A percentile compares a stretch with the other conserved stretches of the same genome.
These are phyloP conservation scores for Boletus vinaceobasis DNA, from an alignment of 768 basidiomycete genomes.

Conservation along the genomic window DNA sequence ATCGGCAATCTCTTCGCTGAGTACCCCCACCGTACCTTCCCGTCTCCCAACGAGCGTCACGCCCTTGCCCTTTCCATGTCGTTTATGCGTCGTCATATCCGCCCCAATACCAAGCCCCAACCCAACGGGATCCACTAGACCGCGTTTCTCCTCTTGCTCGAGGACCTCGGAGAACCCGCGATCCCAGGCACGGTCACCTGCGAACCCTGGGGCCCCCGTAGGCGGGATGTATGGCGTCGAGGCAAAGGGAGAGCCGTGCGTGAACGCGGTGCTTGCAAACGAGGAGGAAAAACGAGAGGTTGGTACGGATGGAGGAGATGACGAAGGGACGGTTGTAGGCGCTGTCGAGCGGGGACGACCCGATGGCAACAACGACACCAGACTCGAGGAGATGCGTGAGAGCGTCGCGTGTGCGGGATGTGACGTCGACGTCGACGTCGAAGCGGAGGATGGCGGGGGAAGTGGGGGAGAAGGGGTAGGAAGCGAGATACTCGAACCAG, in stretches of 20 bases:
- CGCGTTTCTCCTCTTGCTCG: conserved; percentile 37
- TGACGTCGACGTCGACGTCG: background rate
- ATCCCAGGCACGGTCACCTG: conserved; percentile 66
- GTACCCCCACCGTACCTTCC: conserved; percentile 49
- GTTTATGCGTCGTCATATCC: conserved; percentile 17
- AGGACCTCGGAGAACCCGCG: conserved; percentile 55
- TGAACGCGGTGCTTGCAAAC: conserved; percentile 17
- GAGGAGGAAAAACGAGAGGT: conserved; percentile 16
- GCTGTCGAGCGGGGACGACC: conserved; percentile 12
- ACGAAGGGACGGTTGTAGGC: background rate
- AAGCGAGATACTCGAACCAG: conserved; percentile 15
- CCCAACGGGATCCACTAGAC: conserved; percentile 37
- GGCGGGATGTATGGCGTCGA: conserved; percentile 44
- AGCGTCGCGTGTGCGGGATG: conserved; percentile 37
- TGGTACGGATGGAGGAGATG: conserved; percentile 10
- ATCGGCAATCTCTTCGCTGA: conserved; percentile 54
- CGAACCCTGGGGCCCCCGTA: conserved; percentile 75
- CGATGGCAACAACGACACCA: conserved; percentile 47
- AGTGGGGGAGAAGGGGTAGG: conserved; percentile 4
- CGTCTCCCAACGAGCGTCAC: conserved; percentile 55
- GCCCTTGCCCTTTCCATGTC: conserved; percentile 36
- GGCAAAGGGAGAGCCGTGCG: conserved; percentile 53
- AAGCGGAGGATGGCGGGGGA: background rate
- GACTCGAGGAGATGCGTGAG: conserved; percentile 45
- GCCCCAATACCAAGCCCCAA: conserved; percentile 42